A percentile compares a stretch with the other conserved stretches of the same genome.
Evolutionary conservation across 345 rosid species (phyloP).

Genomic region (Corchorus capsularis): DNA sequence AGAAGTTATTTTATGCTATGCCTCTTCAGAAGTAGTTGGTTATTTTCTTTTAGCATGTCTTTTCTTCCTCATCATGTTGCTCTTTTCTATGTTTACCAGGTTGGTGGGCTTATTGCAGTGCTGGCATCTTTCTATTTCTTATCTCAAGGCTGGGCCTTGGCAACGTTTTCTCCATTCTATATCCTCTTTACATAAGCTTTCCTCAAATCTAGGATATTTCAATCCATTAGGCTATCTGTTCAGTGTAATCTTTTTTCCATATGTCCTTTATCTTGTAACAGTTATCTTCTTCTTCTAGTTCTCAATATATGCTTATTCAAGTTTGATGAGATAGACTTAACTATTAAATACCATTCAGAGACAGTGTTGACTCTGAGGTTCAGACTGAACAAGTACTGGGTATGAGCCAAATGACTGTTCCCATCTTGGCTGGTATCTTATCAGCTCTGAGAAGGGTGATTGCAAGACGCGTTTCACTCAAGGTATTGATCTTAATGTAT

Average conservation of each 20-base stretch:
- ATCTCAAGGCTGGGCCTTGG: constrained; percentile 97
- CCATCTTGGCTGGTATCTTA: constrained; percentile 91
- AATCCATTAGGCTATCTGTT: constrained; percentile 3
- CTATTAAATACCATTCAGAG: constrained; percentile 62
- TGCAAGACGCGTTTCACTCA: constrained; percentile 90
- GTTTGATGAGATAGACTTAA: constrained; percentile 54
- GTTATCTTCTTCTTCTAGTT: background rate
- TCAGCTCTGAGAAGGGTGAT: constrained; percentile 94
- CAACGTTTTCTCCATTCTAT: constrained; percentile 81
- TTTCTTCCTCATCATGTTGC: constrained; percentile 17
- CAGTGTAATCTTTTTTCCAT: constrained; percentile 15
- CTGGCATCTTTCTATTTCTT: constrained; percentile 79
- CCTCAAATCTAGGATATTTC: constrained; percentile 3
- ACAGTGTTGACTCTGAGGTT: constrained; percentile 41
- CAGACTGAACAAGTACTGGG: constrained; percentile 61
- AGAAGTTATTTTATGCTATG: background rate
- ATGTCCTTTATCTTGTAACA: background rate
- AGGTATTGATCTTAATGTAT: constrained; percentile 47
- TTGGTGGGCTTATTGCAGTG: constrained; percentile 92
- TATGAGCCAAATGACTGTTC: constrained; percentile 72
- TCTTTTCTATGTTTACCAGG: constrained; percentile 46
- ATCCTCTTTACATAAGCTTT: constrained; percentile 50
- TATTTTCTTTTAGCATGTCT: background rate
- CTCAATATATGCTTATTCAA: constrained; percentile 18
- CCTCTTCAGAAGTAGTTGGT: background rate